Base-by-base conservation (phyloP, 148 eudicot genomes). In the Nepenthes gracilis region DNA sequence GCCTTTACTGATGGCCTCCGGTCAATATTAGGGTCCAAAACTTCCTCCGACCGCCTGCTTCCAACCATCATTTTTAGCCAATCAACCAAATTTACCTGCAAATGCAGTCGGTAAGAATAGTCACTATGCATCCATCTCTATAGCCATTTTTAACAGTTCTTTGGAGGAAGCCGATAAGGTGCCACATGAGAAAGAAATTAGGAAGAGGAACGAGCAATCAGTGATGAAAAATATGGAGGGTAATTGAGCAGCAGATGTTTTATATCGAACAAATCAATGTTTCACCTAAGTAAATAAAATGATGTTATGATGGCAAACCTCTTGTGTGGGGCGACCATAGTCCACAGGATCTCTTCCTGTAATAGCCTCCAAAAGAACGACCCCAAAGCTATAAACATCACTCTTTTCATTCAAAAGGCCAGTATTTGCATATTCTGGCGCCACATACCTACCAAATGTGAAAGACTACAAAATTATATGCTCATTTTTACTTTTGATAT, bases 41-140 rank as follows among this genome's bases (percentile, higher is more conserved):
- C 90, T 70, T 84, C 90, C 72, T 81, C 90, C 9, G 83, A 81
- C 32, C 86, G 80, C 67, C 86, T 71, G 76, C 74, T 81, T 74
- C 86, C 90, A 45, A 84, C 90, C 90, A 84, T 84, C 78, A 79
- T 79, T 70, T 84, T 84, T 53, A 84, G 76, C 90, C 90, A 84
- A 65, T 81, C 86, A 14, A 84, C 86, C 78, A 84, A 71, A 72
- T 84, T 84, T 49, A 81, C 84, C 90, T 81, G 77, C 70, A 67
- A 47, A 40, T 23, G 23, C 23, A 23, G 23, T 23, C 23, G 23
- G 23, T 23, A 23, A 23, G 23, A 23, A 23, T 23, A 23, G 23
- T 23, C 23, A 23, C 23, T 23, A 23, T 23, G 23, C 23, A 23
- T 23, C 23, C 23, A 23, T 23, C 23, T 23, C 23, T 23, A 23